Evolutionary conservation across 2,329 filamentous ascomycete genomes (phyloP).

Genomic region (Talaromyces albobiverticillius): DNA sequence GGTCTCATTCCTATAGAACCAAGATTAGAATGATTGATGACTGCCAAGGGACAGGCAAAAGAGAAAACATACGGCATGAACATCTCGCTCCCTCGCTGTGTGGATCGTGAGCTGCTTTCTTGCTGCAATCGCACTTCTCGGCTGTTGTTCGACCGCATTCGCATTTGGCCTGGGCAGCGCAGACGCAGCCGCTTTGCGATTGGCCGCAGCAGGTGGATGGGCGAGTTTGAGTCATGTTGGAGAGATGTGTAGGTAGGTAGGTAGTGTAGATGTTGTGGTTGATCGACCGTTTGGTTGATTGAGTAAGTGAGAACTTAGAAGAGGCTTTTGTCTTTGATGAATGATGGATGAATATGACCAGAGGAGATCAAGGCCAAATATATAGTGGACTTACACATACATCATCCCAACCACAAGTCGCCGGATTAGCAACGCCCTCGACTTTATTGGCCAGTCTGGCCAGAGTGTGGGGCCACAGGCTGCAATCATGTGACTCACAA

Average conservation of each 20-base stretch:
- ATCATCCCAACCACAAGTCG: slow-evolving; percentile 19
- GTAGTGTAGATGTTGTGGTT: background rate
- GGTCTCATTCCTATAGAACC: slow-evolving; percentile 61
- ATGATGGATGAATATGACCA: background rate
- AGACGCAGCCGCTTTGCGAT: slow-evolving; percentile 54
- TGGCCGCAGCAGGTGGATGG: slow-evolving; percentile 58
- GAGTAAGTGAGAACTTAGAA: background rate
- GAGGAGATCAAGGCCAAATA: slow-evolving; percentile 12
- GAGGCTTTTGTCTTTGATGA: background rate
- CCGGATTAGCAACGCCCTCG: slow-evolving; percentile 24
- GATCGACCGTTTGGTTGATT: background rate
- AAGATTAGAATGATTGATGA: background rate
- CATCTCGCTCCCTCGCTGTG: slow-evolving; percentile 68
- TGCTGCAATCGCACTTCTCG: slow-evolving; percentile 81
- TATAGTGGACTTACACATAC: slow-evolving; percentile 3
- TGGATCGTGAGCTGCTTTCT: slow-evolving; percentile 70
- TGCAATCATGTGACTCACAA: background rate
- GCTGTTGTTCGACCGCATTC: slow-evolving; percentile 88
- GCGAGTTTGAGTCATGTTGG: slow-evolving; percentile 5
- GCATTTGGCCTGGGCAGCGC: slow-evolving; percentile 63
- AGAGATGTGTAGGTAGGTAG: background rate
- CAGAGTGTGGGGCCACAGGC: background rate
- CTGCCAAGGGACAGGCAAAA: slow-evolving; percentile 18
- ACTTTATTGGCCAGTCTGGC: slow-evolving; percentile 22
- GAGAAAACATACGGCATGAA: slow-evolving; percentile 65